These are phyloP conservation scores for Begonia loranthoides DNA, from an alignment of 306 rosid genomes.

Conservation along the genomic window DNA sequence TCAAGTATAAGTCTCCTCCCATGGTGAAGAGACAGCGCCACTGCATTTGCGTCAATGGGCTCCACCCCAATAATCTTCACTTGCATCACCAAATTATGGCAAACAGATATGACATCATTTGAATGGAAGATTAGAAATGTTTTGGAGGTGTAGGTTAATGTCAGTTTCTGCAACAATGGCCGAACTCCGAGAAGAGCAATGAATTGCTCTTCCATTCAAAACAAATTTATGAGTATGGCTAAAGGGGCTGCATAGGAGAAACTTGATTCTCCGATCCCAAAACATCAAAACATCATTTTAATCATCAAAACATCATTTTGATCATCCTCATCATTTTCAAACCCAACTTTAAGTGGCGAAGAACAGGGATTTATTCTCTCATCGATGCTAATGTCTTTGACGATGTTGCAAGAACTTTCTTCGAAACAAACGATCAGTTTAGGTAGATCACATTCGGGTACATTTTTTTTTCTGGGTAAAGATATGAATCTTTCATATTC, in stretches of 20 bases:
- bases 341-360: conserved; percentile 28
- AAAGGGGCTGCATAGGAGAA: conserved; percentile 39
- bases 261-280: conserved; percentile 29
- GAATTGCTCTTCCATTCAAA: too few species aligned
- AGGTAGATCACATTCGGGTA: conserved; percentile 46
- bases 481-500: conserved; percentile 23
- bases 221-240: conserved; percentile 33
- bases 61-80: too few species aligned
- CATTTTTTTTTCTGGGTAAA: conserved; percentile 40
- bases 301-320: conserved; percentile 5
- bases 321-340: conserved; percentile 22
- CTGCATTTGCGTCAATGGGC: too few species aligned
- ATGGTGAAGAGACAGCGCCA: too few species aligned
- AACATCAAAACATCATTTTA: neutral
- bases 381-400: conserved; percentile 80
- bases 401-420: conserved; percentile 34
- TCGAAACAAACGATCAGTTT: conserved; percentile 41
- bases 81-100: too few species aligned
- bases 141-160: too few species aligned
- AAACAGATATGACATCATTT: too few species aligned
- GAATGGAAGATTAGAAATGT: too few species aligned
- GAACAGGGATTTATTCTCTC: conserved; percentile 31
- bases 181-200: too few species aligned
- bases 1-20: too few species aligned
- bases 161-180: too few species aligned